Percentiles rank a stretch among this genome's conserved stretches.
Conservation (phyloP, 345 rosid genomes). For the Melaleuca alternifolia region DNA sequence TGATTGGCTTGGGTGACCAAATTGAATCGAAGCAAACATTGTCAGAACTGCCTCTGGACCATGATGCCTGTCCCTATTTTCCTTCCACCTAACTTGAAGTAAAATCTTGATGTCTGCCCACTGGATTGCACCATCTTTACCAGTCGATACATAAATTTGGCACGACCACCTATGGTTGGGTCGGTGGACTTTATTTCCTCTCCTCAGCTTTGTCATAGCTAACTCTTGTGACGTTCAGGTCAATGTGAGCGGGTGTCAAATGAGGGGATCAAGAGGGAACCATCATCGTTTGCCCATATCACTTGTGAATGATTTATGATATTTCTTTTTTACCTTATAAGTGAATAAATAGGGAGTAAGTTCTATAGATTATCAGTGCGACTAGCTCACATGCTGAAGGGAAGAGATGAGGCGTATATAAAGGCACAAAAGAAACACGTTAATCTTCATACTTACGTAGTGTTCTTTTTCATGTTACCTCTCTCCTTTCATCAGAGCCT, state of each 20-base stretch:
- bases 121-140: not conserved
- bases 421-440: not conserved
- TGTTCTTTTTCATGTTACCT: not conserved
- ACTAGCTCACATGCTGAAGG: not conserved
- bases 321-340: not conserved
- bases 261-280: not conserved
- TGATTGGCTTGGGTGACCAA: not conserved
- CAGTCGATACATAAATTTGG: not conserved
- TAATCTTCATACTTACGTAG: not conserved
- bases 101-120: not conserved
- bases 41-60: not conserved
- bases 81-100: not conserved
- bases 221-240: not conserved
- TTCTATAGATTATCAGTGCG: not conserved
- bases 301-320: not conserved
- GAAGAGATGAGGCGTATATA: not conserved
- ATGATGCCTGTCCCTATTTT: not conserved
- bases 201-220: not conserved
- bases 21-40: not conserved
- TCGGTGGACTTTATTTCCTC: not conserved
- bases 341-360: not conserved
- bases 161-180: not conserved
- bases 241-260: not conserved
- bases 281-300: not conserved
- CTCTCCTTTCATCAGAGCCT: no score